Base-by-base conservation (phyloP, 352 stramenopile genomes). In the Phytophthora parvispora region DNA sequence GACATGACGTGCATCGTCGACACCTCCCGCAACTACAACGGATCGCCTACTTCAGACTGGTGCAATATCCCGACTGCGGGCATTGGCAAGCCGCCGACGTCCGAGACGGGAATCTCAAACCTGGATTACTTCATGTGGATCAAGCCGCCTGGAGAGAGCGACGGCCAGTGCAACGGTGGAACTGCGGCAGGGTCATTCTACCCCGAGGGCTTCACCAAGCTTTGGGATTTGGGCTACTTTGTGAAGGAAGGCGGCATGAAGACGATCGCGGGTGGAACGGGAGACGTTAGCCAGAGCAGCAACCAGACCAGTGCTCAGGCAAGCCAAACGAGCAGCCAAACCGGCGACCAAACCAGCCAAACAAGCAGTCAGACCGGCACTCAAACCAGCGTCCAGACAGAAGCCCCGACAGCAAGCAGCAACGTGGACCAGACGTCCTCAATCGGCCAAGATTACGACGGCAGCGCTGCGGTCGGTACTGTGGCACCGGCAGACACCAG, bases 101-200 rank as follows among this genome's bases (percentile, higher is more conserved):
- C 50, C 16, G 47, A 83, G 15, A 90, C 82, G 4, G 79, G 79
- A 0, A 52, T 77, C 24, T 49, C 42, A 2, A 80, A 84, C 49
- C 38, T 93, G 1, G 83, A 90, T 56, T 90, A 90, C 72, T 88
- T 87, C 36, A 67, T 91, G 50, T 93, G 81, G 79, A 68, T 89
- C 63, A 93, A 91, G 62, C 62, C 74, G 1, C 69, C 80, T 13
- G 83, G 83, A 27, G 77, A 91, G 64, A 90, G 78, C 24, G 83
- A 93, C 56, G 83, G 85, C 25, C 34, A 75, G 38, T 93, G 85
- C 65, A 51, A 20, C 31, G 72, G 64, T n/a, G 85, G 83, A 8
- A 66, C 83, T 0, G 40, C 57, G 0, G 81, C 83, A 5, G 83
- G 85, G 2, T 51, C 72, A 0, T 93, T 91, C 67, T 91, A 84